Evolutionary conservation across 2,329 filamentous ascomycete genomes (phyloP).

Genomic region (Aureobasidium uvarum): DNA sequence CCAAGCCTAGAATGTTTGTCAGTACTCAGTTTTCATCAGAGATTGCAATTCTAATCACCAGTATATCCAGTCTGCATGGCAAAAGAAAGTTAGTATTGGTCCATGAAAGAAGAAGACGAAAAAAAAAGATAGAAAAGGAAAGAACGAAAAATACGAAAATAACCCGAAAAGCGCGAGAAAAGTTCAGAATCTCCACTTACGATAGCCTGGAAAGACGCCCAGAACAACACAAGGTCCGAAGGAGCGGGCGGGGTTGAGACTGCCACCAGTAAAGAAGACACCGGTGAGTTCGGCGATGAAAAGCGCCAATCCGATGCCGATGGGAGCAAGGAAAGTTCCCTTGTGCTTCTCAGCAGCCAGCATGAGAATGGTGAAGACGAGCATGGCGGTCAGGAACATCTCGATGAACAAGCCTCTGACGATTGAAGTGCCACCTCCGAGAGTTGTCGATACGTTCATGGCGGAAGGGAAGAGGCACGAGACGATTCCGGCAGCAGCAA

Average conservation of each 20-base stretch:
- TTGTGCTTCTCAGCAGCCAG: constrained; percentile 46
- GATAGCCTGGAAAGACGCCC: constrained; percentile 35
- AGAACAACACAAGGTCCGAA: constrained; percentile 39
- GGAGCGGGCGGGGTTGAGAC: constrained; percentile 40
- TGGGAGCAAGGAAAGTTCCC: constrained; percentile 43
- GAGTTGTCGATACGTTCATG: constrained; percentile 47
- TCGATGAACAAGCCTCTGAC: constrained; percentile 51
- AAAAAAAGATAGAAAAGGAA: not conserved
- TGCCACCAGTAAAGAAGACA: constrained; percentile 45
- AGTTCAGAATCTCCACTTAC: not conserved
- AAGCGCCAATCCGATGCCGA: constrained; percentile 46
- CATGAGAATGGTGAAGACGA: constrained; percentile 52
- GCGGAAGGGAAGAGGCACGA: constrained; percentile 47
- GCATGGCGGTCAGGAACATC: constrained; percentile 51
- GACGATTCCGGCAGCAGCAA: constrained; percentile 48
- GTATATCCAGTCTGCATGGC: constrained; percentile 41
- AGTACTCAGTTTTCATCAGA: too few species aligned
- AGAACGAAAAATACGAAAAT: not conserved
- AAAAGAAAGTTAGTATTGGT: too few species aligned
- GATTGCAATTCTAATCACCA: too few species aligned
- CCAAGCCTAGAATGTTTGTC: too few species aligned
- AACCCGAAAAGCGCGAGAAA: not conserved
- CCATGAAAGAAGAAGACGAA: not conserved
- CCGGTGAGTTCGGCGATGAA: constrained; percentile 49
- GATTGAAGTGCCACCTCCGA: constrained; percentile 45